Evolutionary conservation across 164 flowering plant genomes (phyloP).

Genomic region (Aristolochia contorta): DNA sequence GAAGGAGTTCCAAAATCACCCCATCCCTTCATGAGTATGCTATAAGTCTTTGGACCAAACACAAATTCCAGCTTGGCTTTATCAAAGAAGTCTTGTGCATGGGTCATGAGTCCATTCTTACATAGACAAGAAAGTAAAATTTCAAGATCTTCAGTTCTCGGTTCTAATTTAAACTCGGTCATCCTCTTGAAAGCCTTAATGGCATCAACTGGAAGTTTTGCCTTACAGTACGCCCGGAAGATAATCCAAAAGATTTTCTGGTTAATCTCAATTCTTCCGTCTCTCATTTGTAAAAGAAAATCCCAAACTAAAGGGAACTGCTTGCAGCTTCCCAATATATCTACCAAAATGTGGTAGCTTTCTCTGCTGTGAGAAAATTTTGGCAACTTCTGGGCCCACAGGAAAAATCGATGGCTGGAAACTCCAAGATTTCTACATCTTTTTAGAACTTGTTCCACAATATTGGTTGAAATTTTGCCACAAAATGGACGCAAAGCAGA

Average conservation of each 20-base stretch:
- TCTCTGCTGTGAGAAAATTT: constrained; percentile 41
- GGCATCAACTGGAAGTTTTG: constrained; percentile 69
- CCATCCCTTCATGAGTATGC: constrained; percentile 73
- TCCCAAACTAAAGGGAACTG: constrained; percentile 88
- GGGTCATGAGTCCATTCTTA: constrained; percentile 44
- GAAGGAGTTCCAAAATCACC: constrained; percentile 40
- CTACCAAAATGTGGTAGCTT: constrained; percentile 50
- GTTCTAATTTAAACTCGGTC: constrained; percentile 57
- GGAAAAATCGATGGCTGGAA: constrained; percentile 71
- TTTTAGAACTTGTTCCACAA: constrained; percentile 75
- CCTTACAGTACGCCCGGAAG: constrained; percentile 61
- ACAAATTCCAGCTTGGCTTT: constrained; percentile 31
- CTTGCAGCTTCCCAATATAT: constrained; percentile 54
- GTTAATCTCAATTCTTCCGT: constrained; percentile 22
- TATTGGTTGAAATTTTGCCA: constrained; percentile 25
- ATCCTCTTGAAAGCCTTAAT: constrained; percentile 60
- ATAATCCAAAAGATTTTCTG: constrained; percentile 51
- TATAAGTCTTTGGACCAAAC: constrained; percentile 44
- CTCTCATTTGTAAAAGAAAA: constrained; percentile 52
- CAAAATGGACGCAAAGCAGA: constrained; percentile 43
- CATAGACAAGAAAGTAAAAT: constrained; percentile 46
- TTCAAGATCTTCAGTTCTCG: constrained; percentile 50
- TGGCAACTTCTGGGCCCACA: constrained; percentile 54
- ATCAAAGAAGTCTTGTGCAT: constrained; percentile 66
- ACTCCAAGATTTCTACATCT: constrained; percentile 65